Evolutionary conservation across 2,329 filamentous ascomycete genomes (phyloP), one percentile per base, ranked within the genome.

Genomic region (Penicillium sp.): DNA sequence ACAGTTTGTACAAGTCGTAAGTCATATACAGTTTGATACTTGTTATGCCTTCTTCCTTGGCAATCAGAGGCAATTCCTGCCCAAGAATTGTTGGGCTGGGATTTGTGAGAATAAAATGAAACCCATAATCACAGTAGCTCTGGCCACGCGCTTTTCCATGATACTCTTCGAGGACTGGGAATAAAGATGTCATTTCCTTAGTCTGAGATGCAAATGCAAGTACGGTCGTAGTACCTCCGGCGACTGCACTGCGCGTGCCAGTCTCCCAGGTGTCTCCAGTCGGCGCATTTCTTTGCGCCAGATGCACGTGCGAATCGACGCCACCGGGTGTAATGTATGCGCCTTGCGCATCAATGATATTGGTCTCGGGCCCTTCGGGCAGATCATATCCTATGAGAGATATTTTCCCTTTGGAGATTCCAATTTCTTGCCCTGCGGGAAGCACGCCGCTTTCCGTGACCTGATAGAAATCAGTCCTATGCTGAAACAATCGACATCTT

Each of bases 181-280:
- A 79, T 67, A 2, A 84, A 66, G 1, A 74, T 78, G 6, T 71
- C 68, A 16, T 80, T 72, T 1, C 61, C n/a, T 77, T 77, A 40
- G 73, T 69, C 64, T 84, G 81, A 3, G 78, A 76, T 0, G 82
- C 83, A 66, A 86, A 85, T 0, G 81, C 74, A 7, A 85, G 68
- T 14, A 85, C 72, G 0, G 83, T 84, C 0, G 83, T 86, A 4
- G 78, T 84, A 23, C 82, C 82, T 8, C 83, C 82, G 2, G 81
- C 81, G 53, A 85, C 75, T 4, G 82, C 83, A 21, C 76, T 80
- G 8, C 82, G 73, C 0, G 80, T 79, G 0, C 82, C 82, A 2
- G 72, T 74, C 59, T 79, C 73, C 65, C 73, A 80, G 21, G 67
- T 74, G 52, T 79, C 77, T 5, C 76, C 72, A 3, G 73, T 77